A percentile compares a stretch with the other conserved stretches of the same genome.
phyloP scores from a whole-genome alignment of 1,284 basidiomycete genomes.

The Veloboletus limbatus region DNA sequence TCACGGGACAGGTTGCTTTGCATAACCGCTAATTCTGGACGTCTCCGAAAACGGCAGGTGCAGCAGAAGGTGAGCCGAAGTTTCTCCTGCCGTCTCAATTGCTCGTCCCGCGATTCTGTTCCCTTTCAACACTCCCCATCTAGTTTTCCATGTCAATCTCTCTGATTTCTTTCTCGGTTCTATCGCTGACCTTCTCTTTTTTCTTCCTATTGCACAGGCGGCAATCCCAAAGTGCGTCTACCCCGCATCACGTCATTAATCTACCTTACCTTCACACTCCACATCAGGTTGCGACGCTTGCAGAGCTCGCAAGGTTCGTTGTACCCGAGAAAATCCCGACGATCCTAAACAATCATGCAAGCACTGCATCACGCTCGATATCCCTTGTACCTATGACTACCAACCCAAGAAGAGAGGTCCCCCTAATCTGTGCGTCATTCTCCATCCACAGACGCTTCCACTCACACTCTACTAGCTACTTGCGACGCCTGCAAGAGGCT shows the following conservation, averaged over 20 bases:
- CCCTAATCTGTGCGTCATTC: conserved; percentile 71
- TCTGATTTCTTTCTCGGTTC: conserved; percentile 14
- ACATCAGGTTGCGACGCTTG: conserved; percentile 77
- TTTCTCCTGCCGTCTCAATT: conserved; percentile 36
- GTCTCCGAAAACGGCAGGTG: too few relatives aligned
- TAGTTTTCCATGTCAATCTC: conserved; percentile 31
- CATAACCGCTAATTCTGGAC: too few relatives aligned
- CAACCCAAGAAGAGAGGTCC: conserved; percentile 89
- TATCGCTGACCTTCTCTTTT: conserved; percentile 26
- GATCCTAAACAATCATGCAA: conserved; percentile 76
- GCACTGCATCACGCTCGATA: conserved; percentile 78
- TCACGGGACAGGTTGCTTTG: too few relatives aligned
- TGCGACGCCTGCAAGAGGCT: conserved; percentile 75
- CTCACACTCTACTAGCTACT: conserved; percentile 48
- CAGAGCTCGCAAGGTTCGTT: conserved; percentile 78
- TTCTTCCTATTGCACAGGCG: conserved; percentile 49
- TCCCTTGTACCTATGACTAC: conserved; percentile 87
- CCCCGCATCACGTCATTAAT: conserved; percentile 12
- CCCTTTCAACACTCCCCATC: conserved; percentile 32
- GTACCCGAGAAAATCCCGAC: conserved; percentile 72
- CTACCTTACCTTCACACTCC: conserved; percentile 14
- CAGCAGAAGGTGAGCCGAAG: conserved; percentile 27
- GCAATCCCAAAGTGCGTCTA: conserved; percentile 69
- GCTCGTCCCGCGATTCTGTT: conserved; percentile 12
- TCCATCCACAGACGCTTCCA: not conserved